Conservation (phyloP, 2,329 filamentous ascomycete genomes). For the Diaporthe batatas region DNA sequence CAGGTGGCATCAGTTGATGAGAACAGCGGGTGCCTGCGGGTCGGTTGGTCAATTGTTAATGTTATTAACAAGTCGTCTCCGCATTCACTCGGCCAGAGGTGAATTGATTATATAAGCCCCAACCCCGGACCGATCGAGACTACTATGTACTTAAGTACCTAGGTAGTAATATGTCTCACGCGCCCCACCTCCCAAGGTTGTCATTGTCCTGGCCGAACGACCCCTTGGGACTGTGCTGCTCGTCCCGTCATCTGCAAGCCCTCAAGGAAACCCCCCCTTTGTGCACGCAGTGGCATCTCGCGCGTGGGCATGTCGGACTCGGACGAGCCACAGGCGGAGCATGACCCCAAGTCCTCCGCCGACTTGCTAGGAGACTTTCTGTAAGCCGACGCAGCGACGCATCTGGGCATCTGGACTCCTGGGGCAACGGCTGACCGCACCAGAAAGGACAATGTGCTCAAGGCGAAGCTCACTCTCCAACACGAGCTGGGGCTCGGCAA, state of each 20-base stretch:
- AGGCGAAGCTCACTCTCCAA: constrained; percentile 57
- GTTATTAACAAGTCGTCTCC: too few species aligned
- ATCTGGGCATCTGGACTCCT: too few species aligned
- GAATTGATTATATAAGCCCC: too few species aligned
- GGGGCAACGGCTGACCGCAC: neutral
- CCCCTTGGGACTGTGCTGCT: too few species aligned
- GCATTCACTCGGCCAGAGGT: too few species aligned
- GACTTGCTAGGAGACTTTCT: constrained; percentile 36
- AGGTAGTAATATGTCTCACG: too few species aligned
- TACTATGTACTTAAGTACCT: too few species aligned
- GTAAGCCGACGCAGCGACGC: constrained; percentile 15
- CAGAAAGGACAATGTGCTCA: constrained; percentile 52
- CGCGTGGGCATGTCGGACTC: constrained; percentile 11
- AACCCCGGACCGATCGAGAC: too few species aligned
- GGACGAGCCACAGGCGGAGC: constrained; percentile 10
- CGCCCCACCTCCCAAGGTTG: too few species aligned
- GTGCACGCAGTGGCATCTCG: neutral
- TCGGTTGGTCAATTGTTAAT: too few species aligned
- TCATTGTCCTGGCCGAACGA: neutral
- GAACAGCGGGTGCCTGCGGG: too few species aligned
- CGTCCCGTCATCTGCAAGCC: neutral
- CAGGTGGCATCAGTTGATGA: neutral
- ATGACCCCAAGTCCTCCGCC: constrained; percentile 36
- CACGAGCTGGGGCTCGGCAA: constrained; percentile 59
- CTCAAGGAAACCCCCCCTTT: neutral